phyloP scores from a whole-genome alignment of 495 filamentous ascomycete species.

The Penicillium waksmanii region DNA sequence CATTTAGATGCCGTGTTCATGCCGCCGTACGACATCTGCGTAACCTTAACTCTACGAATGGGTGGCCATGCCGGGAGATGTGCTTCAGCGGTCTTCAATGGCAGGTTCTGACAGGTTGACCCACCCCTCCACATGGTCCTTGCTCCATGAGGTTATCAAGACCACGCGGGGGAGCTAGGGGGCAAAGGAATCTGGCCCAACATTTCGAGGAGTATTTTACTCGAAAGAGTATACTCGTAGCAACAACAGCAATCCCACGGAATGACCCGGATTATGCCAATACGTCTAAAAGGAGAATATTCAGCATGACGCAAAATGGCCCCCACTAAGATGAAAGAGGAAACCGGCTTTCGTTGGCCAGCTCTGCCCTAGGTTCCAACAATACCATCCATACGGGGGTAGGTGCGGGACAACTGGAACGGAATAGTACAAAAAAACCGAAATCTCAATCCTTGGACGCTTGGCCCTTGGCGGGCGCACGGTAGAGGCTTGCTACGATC shows the following conservation, averaged over 20 bases:
- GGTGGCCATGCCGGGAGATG: no score
- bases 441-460: neutral
- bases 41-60: neutral
- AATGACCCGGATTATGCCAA: no score
- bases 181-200: no score
- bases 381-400: neutral
- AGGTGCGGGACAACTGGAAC: neutral
- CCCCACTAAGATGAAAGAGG: neutral
- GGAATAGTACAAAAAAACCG: neutral
- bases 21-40: neutral
- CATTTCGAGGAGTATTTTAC: no score
- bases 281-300: no score
- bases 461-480: neutral
- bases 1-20: no score
- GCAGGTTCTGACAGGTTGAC: neutral
- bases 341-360: constrained; percentile 3
- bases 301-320: neutral
- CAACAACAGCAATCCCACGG: neutral
- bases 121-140: constrained; percentile 3
- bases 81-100: neutral
- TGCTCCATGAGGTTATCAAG: constrained; percentile 3
- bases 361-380: neutral
- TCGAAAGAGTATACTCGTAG: neutral
- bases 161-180: neutral
- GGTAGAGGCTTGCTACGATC: neutral